Evolutionary conservation across 2,329 filamentous ascomycete species (phyloP), one percentile per base, ranked within the genome.

Genomic region (Plectosphaerella sp.): DNA sequence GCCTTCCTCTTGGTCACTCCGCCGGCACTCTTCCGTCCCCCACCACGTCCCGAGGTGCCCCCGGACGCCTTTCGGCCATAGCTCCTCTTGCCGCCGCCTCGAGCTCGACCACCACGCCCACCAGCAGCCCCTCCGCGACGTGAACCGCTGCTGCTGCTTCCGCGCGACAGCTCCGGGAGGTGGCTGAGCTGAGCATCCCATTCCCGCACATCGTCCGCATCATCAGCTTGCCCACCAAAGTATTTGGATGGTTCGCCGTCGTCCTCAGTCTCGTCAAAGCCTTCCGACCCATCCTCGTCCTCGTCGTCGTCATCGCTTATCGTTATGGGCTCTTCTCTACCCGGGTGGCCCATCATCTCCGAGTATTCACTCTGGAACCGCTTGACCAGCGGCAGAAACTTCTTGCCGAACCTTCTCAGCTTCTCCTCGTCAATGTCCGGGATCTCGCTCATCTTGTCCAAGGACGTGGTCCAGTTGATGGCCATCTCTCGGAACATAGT

Each of bases 401-500:
- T 75, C 35, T 68, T 70, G 8, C 88, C 88, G 62, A 85, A 83
- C 2, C 73, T 72, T 45, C 74, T 64, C 22, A 91, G 85, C 62
- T 83, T 86, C 24, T 83, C 80, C 1, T 64, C 57, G 50, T 86
- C 78, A 53, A 92, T 86, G 10, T 78, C 80, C 0, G 77, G 76
- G 47, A 93, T 87, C 9, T 68, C 67, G 33, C 69, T 71, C 83
- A 94, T 88, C 52, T 83, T 72, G 15, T 80, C 77, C 10, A 82
- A 61, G 9, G 75, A 82, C 8, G 72, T 75, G 1, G 88, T 88
- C 75, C 88, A 87, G 35, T 75, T 69, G 48, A 91, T 82, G 12
- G 82, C 86, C 87, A 94, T 92, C 58, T 87, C 80, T 36, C 85
- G 82, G 48, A 91, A 77, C 14, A 89, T 77, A 20, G 75, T 76